Evolutionary conservation across 2,329 filamentous ascomycete genomes (phyloP).

Genomic region (Geosmithia putterillii): DNA sequence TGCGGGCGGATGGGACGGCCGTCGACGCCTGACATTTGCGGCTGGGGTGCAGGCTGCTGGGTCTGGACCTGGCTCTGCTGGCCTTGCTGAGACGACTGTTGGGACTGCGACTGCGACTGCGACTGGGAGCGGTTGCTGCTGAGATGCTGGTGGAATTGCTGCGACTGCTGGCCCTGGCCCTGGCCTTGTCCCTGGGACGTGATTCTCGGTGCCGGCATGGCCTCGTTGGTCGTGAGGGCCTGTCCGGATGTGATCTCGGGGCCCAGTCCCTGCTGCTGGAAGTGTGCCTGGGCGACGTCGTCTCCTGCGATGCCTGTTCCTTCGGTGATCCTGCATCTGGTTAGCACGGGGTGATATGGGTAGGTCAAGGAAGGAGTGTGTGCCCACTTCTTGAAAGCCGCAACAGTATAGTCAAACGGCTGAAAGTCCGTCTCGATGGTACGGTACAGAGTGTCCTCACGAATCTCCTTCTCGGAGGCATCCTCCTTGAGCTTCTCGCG

Average conservation of each 20-base stretch:
- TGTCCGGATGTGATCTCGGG: constrained; percentile 17
- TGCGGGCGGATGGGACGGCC: constrained; percentile 1
- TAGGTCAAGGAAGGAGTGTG: not conserved
- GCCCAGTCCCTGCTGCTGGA: too few species aligned
- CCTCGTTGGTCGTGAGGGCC: constrained; percentile 40
- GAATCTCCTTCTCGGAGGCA: constrained; percentile 87
- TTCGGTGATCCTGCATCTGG: constrained; percentile 23
- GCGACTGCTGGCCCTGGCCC: too few species aligned
- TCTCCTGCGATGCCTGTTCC: constrained; percentile 6
- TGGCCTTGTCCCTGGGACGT: too few species aligned
- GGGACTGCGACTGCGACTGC: too few species aligned
- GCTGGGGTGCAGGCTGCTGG: not conserved
- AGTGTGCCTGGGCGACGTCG: too few species aligned
- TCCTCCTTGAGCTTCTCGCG: constrained; percentile 85
- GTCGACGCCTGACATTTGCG: constrained; percentile 1
- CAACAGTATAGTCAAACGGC: constrained; percentile 87
- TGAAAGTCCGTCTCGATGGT: constrained; percentile 92
- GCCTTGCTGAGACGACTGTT: too few species aligned
- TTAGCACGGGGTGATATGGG: not conserved
- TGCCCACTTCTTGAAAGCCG: constrained; percentile 62
- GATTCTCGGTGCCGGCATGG: constrained; percentile 25
- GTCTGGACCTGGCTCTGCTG: too few species aligned
- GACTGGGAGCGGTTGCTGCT: too few species aligned
- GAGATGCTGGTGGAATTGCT: constrained; percentile 8
- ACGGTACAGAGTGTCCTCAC: constrained; percentile 84